Conservation (phyloP, 2,329 filamentous ascomycete genomes). For the Exophiala alcalophila region DNA sequence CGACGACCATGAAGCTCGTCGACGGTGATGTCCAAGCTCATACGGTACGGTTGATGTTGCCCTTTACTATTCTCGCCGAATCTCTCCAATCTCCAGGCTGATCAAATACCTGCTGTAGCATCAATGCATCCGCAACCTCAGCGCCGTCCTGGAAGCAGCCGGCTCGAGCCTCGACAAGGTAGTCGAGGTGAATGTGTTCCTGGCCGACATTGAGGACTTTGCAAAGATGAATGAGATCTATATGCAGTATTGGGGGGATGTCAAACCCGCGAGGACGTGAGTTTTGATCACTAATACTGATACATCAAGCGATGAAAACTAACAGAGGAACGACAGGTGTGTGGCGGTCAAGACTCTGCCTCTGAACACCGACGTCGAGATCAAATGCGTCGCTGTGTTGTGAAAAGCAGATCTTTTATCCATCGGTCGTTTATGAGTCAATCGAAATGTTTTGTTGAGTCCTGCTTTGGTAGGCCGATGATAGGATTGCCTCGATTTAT, state of each 20-base stretch:
- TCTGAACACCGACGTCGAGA: constrained; percentile 52
- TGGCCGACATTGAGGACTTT: constrained; percentile 65
- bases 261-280: constrained; percentile 55
- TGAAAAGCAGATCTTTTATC: too few species aligned
- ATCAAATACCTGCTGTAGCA: constrained; percentile 37
- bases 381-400: constrained; percentile 52
- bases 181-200: constrained; percentile 65
- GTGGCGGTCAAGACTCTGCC: constrained; percentile 53
- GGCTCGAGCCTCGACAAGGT: constrained; percentile 58
- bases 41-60: constrained; percentile 49
- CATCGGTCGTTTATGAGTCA: too few species aligned
- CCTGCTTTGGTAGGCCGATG: too few species aligned
- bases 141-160: constrained; percentile 58
- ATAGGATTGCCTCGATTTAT: too few species aligned
- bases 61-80: too few species aligned
- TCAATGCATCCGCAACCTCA: constrained; percentile 59
- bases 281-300: constrained; percentile 1
- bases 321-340: too few species aligned
- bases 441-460: too few species aligned
- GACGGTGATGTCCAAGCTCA: constrained; percentile 57
- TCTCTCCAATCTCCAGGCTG: too few species aligned
- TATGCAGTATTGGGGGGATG: constrained; percentile 58
- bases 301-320: constrained; percentile 3
- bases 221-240: constrained; percentile 81
- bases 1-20: constrained; percentile 53